A percentile compares a stretch with the other conserved stretches of the same genome.
Evolutionary conservation across 2,329 filamentous ascomycete species (phyloP).

Genomic region (Ascochyta clinopodiicola): DNA sequence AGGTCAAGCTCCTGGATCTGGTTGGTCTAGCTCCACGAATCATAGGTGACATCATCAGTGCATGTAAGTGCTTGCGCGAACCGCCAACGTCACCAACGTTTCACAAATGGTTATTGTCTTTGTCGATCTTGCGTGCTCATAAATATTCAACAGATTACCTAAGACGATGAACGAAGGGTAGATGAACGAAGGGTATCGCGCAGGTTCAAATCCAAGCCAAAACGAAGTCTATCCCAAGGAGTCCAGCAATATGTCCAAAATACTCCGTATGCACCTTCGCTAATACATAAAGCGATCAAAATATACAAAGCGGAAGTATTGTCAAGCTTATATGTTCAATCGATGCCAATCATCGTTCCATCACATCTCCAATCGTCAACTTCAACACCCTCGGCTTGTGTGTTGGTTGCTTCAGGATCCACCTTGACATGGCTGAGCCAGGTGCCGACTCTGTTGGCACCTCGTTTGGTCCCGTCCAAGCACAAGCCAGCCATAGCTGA

Average conservation of each 20-base stretch:
- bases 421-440: conserved; percentile 48
- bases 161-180: conserved; percentile 14
- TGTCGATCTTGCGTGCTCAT: conserved; percentile 1
- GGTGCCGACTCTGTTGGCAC: conserved; percentile 47
- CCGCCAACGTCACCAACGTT: conserved; percentile 9
- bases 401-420: conserved; percentile 46
- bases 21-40: not conserved
- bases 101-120: not conserved
- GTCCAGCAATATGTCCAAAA: conserved; percentile 8
- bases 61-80: conserved; percentile 1
- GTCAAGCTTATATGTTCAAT: conserved; percentile 27
- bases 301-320: conserved; percentile 11
- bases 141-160: not conserved
- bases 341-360: conserved; percentile 46
- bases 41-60: conserved; percentile 11
- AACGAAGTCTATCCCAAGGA: not conserved
- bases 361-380: conserved; percentile 47
- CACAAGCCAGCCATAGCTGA: conserved; percentile 49
- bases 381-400: conserved; percentile 40
- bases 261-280: conserved; percentile 17
- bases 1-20: not conserved
- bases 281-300: conserved; percentile 12
- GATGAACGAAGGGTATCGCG: conserved; percentile 16
- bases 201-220: not conserved
- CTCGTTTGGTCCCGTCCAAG: conserved; percentile 43